A percentile compares a stretch with the other conserved stretches of the same genome.
phyloP scores from a whole-genome alignment of 257 asterid genomes.

The Sherardia arvensis region DNA sequence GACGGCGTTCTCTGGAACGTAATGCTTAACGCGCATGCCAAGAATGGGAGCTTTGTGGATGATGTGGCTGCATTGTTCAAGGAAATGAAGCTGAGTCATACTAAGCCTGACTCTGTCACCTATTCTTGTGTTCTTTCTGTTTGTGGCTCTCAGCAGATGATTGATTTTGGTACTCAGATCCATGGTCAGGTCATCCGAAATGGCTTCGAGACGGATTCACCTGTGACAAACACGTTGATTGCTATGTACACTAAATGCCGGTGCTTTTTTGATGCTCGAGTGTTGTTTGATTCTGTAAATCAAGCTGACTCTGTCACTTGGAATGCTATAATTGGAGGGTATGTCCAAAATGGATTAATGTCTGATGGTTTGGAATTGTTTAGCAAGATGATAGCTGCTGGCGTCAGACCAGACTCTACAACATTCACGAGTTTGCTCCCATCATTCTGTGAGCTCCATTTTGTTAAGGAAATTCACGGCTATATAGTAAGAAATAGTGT shows the following conservation, averaged over 20 bases:
- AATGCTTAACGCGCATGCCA: conserved; percentile 61
- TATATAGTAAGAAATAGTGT: conserved; percentile 50
- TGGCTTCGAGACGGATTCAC: conserved; percentile 56
- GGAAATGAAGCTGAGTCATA: conserved; percentile 47
- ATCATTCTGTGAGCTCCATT: conserved; percentile 36
- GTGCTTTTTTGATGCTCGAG: conserved; percentile 44
- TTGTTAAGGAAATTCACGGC: conserved; percentile 69
- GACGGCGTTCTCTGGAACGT: conserved; percentile 79
- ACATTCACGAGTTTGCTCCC: conserved; percentile 85
- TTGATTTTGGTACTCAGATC: conserved; percentile 46
- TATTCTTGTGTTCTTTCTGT: conserved; percentile 55
- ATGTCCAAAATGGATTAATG: conserved; percentile 61
- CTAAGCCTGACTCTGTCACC: conserved; percentile 50
- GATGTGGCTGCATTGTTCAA: conserved; percentile 43
- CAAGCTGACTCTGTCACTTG: conserved; percentile 46
- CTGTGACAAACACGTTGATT: conserved; percentile 59
- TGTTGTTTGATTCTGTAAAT: conserved; percentile 38
- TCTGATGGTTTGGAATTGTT: conserved; percentile 47
- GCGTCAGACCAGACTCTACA: conserved; percentile 54
- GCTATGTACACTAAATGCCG: conserved; percentile 69
- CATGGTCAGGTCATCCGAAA: conserved; percentile 49
- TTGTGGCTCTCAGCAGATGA: conserved; percentile 49
- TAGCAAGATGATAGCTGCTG: conserved; percentile 33
- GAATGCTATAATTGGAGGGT: conserved; percentile 86
- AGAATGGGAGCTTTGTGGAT: conserved; percentile 29